A percentile compares a stretch with the other conserved stretches of the same genome.
phyloP scores from a whole-genome alignment of 257 asterid species.

The Nicotiana tabacum region DNA sequence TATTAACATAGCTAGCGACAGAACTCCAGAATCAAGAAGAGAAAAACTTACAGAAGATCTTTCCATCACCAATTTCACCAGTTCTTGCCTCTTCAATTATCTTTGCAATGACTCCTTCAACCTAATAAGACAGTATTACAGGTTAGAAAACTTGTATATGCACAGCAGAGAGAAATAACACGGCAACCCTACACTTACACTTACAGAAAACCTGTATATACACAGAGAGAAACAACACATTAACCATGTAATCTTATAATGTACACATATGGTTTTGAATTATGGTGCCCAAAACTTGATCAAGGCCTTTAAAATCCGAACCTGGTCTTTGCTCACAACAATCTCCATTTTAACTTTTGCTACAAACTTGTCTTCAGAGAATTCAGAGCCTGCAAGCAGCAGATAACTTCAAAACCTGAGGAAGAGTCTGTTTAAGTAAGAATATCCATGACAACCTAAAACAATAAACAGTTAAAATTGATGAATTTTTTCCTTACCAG shows the following conservation, averaged over 20 bases:
- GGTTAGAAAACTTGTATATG: not conserved
- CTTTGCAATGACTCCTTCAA: slow-evolving; percentile 77
- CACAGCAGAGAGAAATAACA: not conserved
- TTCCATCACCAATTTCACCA: slow-evolving; percentile 97
- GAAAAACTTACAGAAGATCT: slow-evolving; percentile 68
- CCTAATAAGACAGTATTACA: slow-evolving; percentile 37
- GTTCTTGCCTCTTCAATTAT: slow-evolving; percentile 86
- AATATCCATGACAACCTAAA: not conserved
- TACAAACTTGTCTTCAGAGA: slow-evolving; percentile 77
- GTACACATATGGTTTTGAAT: not conserved
- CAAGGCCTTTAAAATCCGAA: slow-evolving; percentile 15
- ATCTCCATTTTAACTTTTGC: slow-evolving; percentile 92
- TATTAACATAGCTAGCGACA: not conserved
- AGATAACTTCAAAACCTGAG: not conserved
- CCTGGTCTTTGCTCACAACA: slow-evolving; percentile 92
- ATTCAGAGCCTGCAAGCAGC: slow-evolving; percentile 69
- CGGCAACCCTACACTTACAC: not conserved
- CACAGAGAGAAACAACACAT: not conserved
- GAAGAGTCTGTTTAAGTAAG: not conserved
- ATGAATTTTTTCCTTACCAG: slow-evolving; percentile 43
- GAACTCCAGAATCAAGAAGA: not conserved
- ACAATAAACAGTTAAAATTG: slow-evolving; percentile 11
- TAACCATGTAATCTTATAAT: not conserved
- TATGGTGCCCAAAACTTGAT: not conserved
- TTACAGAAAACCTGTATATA: not conserved